phyloP scores from a whole-genome alignment of 352 stramenopile genomes.

The Globisporangium mamillatum region DNA sequence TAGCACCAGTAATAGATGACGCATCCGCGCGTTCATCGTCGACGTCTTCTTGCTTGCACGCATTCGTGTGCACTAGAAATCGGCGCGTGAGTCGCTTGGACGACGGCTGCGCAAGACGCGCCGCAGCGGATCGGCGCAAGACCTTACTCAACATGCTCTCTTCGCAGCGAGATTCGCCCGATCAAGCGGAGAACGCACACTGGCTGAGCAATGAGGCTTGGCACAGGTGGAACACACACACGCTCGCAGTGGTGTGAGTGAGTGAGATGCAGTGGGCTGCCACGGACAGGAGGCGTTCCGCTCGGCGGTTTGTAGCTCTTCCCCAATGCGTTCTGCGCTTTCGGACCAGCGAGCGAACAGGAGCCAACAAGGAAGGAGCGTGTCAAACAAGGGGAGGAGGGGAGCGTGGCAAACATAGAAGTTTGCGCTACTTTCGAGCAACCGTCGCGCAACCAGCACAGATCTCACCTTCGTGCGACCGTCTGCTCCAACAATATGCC shows the following conservation, averaged over 20 bases:
- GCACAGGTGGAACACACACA: not conserved
- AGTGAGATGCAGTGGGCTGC: no score
- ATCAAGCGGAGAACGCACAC: slow-evolving; percentile 4
- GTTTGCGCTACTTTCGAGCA: slow-evolving; percentile 2
- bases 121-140: slow-evolving; percentile 13
- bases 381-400: slow-evolving; percentile 19
- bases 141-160: slow-evolving; percentile 18
- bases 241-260: not conserved
- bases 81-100: slow-evolving; percentile 5
- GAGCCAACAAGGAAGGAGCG: slow-evolving; percentile 1
- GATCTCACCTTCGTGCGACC: no score
- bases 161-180: not conserved
- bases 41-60: slow-evolving; percentile 16
- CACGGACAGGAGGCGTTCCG: not conserved
- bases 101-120: slow-evolving; percentile 7
- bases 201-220: not conserved
- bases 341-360: slow-evolving; percentile 13
- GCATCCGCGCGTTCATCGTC: slow-evolving; percentile 8
- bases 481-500: no score
- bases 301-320: not conserved
- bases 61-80: slow-evolving; percentile 19
- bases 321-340: slow-evolving; percentile 3
- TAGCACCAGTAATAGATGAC: not conserved
- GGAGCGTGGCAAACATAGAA: not conserved
- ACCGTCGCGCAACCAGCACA: not conserved